Conservation (phyloP, 2,329 filamentous ascomycete genomes). For the Cercospora nicotianae region DNA sequence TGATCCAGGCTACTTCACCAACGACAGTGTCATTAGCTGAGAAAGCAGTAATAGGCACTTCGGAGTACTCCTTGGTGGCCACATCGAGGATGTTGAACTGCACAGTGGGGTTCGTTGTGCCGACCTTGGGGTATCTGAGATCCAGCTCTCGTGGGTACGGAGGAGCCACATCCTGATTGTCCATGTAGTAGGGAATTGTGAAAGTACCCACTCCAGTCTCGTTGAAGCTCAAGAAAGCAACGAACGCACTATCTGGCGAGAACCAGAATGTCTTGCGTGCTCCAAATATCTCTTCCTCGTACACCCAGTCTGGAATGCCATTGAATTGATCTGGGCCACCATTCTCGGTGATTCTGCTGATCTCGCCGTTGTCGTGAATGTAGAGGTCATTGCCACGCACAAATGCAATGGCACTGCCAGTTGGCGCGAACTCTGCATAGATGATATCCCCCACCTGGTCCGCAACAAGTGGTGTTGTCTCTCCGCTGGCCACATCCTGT, state of each 20-base stretch:
- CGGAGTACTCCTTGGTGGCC: conserved; percentile 46
- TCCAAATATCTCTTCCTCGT: conserved; percentile 60
- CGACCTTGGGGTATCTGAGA: conserved; percentile 68
- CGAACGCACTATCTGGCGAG: conserved; percentile 56
- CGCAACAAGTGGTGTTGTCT: conserved; percentile 56
- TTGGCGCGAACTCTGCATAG: conserved; percentile 63
- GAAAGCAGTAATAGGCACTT: conserved; percentile 59
- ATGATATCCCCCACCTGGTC: conserved; percentile 66
- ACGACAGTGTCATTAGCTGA: conserved; percentile 62
- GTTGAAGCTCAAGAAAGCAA: conserved; percentile 59
- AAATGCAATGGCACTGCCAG: conserved; percentile 62
- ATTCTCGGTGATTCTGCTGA: conserved; percentile 59
- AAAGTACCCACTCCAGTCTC: conserved; percentile 68
- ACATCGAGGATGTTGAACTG: conserved; percentile 60
- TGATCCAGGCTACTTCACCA: conserved; percentile 68
- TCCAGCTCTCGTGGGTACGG: conserved; percentile 63
- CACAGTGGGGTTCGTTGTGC: conserved; percentile 66
- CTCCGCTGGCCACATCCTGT: conserved; percentile 60
- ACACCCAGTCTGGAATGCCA: conserved; percentile 65
- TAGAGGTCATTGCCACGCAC: conserved; percentile 67
- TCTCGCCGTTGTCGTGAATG: conserved; percentile 55
- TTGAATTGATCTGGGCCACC: conserved; percentile 64
- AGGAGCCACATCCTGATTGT: conserved; percentile 57
- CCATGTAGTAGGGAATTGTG: conserved; percentile 67
- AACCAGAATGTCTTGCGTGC: conserved; percentile 57